A percentile compares a stretch with the other conserved stretches of the same genome.
Conservation (phyloP, 352 stramenopile species). For the Salisapilia sapeloensis region DNA sequence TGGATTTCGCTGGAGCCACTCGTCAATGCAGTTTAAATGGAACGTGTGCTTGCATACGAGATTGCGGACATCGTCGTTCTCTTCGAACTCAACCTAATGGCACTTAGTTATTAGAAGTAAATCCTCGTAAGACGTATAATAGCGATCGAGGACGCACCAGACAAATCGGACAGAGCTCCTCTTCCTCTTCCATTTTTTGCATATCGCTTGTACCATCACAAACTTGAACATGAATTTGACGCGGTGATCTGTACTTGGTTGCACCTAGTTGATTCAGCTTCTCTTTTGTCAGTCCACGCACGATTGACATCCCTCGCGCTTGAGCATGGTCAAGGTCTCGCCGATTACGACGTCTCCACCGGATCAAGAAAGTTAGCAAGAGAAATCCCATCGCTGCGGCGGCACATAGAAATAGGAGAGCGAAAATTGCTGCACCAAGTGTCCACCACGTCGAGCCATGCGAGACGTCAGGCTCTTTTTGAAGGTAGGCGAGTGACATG, state of each 20-base stretch:
- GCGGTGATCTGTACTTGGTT: conserved; percentile 35
- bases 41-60: conserved; percentile 80
- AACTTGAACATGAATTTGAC: too few relatives aligned
- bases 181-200: too few relatives aligned
- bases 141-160: conserved; percentile 19
- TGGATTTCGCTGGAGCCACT: conserved; percentile 80
- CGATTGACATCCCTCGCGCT: conserved; percentile 13
- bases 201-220: neutral
- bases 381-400: conserved; percentile 46
- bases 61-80: conserved; percentile 54
- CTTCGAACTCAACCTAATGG: conserved; percentile 49
- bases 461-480: conserved; percentile 5
- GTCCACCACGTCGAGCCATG: neutral
- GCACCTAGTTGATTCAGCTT: conserved; percentile 39
- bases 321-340: conserved; percentile 35
- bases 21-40: conserved; percentile 77
- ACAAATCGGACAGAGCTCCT: conserved; percentile 59
- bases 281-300: conserved; percentile 39
- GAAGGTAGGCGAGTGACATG: conserved; percentile 17
- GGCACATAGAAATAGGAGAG: too few relatives aligned
- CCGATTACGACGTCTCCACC: conserved; percentile 37
- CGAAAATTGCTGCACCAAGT: conserved; percentile 10
- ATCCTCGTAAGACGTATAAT: too few relatives aligned
- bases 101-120: conserved; percentile 2
- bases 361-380: conserved; percentile 35